A percentile compares a stretch with the other conserved stretches of the same genome.
Evolutionary conservation across 225 moss, liverwort and hornwort species (phyloP).

Genomic region (Sphagnum contortum): DNA sequence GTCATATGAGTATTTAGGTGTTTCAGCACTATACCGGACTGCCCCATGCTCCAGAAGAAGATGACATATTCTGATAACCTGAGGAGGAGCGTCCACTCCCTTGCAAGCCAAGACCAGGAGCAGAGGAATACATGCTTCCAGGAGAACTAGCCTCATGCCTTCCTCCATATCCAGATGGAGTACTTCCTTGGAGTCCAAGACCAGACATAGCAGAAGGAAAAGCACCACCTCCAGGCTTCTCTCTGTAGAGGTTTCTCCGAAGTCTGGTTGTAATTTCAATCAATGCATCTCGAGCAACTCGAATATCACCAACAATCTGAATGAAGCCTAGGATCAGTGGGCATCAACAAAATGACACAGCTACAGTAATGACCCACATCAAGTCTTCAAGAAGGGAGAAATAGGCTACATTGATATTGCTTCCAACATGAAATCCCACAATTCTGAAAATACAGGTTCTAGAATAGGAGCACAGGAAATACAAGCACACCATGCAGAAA

Average conservation of each 20-base stretch:
- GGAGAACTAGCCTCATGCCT: constrained; percentile 93
- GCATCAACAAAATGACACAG: background rate
- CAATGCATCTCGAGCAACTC: constrained; percentile 90
- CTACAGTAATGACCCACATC: background rate
- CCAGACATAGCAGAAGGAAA: constrained; percentile 71
- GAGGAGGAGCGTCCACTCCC: constrained; percentile 58
- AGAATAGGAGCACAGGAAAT: background rate
- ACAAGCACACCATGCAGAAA: background rate
- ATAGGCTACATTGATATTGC: background rate
- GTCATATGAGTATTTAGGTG: too few species aligned
- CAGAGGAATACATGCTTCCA: constrained; percentile 68
- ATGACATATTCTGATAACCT: constrained; percentile 57
- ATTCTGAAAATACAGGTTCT: background rate
- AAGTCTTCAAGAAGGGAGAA: background rate
- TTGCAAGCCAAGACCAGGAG: constrained; percentile 50
- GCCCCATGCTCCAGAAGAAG: constrained; percentile 85
- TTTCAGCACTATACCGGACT: constrained; percentile 42
- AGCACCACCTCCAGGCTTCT: constrained; percentile 56
- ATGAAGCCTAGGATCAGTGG: constrained; percentile 4
- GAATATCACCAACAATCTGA: constrained; percentile 95
- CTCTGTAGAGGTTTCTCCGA: constrained; percentile 80
- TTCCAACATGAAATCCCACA: background rate
- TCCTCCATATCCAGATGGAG: constrained; percentile 76
- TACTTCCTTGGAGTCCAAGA: constrained; percentile 52
- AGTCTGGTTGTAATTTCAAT: constrained; percentile 92